Percentiles rank a stretch among this genome's conserved stretches.
phyloP scores from a whole-genome alignment of 331 rosid genomes.

The Acacia pycnantha region DNA sequence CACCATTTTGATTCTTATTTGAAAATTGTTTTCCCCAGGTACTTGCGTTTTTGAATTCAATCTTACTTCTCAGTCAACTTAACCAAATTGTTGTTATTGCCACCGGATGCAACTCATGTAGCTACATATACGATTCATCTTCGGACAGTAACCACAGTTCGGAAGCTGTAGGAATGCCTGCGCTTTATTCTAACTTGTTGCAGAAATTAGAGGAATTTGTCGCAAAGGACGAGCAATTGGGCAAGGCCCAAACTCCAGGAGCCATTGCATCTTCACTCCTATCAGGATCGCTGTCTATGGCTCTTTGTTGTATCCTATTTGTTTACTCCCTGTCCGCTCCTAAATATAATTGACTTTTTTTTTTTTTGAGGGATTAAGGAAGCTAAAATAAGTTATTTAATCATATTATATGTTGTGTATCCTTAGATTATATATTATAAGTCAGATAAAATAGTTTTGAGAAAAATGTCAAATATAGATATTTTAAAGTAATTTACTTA shows the following conservation, averaged over 20 bases:
- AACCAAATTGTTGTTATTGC: constrained; percentile 84
- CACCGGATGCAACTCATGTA: constrained; percentile 83
- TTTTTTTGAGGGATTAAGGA: no score
- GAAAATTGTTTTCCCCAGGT: constrained; percentile 31
- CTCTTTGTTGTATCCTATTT: constrained; percentile 85
- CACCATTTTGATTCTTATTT: not conserved
- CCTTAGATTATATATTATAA: no score
- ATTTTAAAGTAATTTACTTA: no score
- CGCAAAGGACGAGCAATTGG: constrained; percentile 50
- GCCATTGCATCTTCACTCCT: constrained; percentile 57
- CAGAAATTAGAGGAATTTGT: constrained; percentile 63
- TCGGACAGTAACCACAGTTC: constrained; percentile 40
- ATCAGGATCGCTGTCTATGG: constrained; percentile 92
- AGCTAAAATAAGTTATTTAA: no score
- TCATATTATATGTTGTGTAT: no score
- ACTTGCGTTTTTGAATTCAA: constrained; percentile 71
- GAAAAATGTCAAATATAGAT: no score
- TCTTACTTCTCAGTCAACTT: constrained; percentile 74
- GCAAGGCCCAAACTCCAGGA: constrained; percentile 42
- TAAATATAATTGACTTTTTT: no score
- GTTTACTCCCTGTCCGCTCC: no score
- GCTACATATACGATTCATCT: constrained; percentile 66
- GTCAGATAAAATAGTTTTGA: no score
- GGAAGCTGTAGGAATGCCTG: constrained; percentile 63
- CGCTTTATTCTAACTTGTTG: constrained; percentile 65